These are phyloP conservation scores for Phytopythium cucurbitacearum DNA, from an alignment of 352 stramenopile species.

Conservation along the genomic window DNA sequence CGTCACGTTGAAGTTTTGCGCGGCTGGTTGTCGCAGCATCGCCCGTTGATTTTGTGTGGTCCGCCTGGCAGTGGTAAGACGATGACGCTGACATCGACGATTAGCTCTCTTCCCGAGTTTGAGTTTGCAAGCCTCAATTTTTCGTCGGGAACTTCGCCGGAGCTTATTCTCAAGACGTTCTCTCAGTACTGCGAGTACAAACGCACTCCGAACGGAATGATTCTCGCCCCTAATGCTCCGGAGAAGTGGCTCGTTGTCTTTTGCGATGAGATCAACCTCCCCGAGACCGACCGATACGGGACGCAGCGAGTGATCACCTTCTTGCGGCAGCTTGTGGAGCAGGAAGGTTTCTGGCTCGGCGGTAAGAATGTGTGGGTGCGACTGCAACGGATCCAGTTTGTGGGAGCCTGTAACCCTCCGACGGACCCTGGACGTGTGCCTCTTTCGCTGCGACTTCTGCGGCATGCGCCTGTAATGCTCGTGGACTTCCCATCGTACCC, in stretches of 20 bases:
- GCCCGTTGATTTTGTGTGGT: constrained; percentile 97
- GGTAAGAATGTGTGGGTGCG: constrained; percentile 90
- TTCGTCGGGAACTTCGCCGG: constrained; percentile 96
- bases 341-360: constrained; percentile 90
- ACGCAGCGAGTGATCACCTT: constrained; percentile 99
- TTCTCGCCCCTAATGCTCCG: constrained; percentile 92
- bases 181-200: constrained; percentile 99
- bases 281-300: constrained; percentile 97
- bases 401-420: constrained; percentile 98
- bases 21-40: constrained; percentile 96
- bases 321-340: constrained; percentile 97
- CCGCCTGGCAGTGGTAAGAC: constrained; percentile 99
- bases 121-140: constrained; percentile 99
- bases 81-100: constrained; percentile 98
- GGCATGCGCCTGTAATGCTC: constrained; percentile 97
- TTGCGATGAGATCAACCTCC: constrained; percentile 99
- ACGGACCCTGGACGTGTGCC: constrained; percentile 97
- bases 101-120: constrained; percentile 97
- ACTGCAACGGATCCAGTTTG: constrained; percentile 93
- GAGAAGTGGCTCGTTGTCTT: constrained; percentile 99
- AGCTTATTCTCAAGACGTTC: constrained; percentile 98
- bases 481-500: constrained; percentile 98
- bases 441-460: constrained; percentile 96
- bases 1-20: constrained; percentile 97
- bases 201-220: constrained; percentile 93